Percentiles rank a stretch among this genome's conserved stretches.
Conservation (phyloP, 805 yeast genomes). For the Monosporozyma siamensis region DNA sequence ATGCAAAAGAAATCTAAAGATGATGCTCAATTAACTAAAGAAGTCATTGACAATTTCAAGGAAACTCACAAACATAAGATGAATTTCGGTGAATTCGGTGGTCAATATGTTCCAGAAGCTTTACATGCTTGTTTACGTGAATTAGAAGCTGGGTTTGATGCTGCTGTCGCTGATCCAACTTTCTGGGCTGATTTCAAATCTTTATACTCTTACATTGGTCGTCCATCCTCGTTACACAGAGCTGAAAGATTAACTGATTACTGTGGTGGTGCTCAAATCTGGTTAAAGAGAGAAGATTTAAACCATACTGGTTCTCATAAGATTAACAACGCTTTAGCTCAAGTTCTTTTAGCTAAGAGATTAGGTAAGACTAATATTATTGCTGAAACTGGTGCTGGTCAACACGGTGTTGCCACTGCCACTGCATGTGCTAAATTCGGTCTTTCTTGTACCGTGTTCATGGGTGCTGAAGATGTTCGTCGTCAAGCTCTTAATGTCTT, state of each 20-base stretch:
- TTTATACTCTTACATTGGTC: constrained; percentile 85
- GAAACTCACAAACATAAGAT: constrained; percentile 64
- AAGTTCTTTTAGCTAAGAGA: constrained; percentile 69
- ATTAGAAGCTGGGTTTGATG: constrained; percentile 79
- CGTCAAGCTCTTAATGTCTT: constrained; percentile 97
- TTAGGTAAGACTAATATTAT: constrained; percentile 68
- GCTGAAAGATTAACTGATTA: constrained; percentile 85
- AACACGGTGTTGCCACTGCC: constrained; percentile 89
- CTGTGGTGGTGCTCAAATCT: constrained; percentile 92
- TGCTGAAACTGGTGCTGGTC: constrained; percentile 92
- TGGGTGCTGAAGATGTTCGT: constrained; percentile 99
- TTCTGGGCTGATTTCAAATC: constrained; percentile 91
- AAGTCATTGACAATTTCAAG: constrained; percentile 31
- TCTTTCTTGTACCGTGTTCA: constrained; percentile 82
- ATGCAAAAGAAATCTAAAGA: constrained; percentile 24
- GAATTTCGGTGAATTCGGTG: constrained; percentile 92
- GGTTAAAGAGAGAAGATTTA: constrained; percentile 96
- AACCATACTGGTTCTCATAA: constrained; percentile 87
- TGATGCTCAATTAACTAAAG: constrained; percentile 14
- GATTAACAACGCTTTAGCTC: constrained; percentile 77
- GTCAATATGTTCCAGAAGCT: constrained; percentile 97
- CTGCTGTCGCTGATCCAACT: constrained; percentile 76
- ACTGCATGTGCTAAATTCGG: constrained; percentile 93
- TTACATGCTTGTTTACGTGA: constrained; percentile 84
- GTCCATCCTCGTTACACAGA: constrained; percentile 87